These are phyloP conservation scores for Gymnopus androsaceus DNA, from an alignment of 1,284 basidiomycete species.

Conservation along the genomic window DNA sequence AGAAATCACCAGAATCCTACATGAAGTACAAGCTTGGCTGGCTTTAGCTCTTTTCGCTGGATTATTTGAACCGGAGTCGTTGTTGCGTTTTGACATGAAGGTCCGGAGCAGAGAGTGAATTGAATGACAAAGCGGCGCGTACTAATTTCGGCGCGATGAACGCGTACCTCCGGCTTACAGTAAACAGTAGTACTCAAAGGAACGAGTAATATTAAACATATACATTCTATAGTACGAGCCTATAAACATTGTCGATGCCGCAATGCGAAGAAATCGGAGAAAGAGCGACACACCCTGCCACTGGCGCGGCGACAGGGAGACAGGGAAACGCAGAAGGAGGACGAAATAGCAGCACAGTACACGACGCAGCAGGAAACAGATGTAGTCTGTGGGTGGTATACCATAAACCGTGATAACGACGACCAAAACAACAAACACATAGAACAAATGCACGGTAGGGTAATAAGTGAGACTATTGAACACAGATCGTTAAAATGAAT, in stretches of 20 bases:
- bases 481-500: conserved; percentile 1
- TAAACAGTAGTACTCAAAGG: neutral
- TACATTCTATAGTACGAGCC: conserved; percentile 6
- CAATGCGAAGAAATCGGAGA: neutral
- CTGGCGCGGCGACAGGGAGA: neutral
- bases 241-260: neutral
- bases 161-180: neutral
- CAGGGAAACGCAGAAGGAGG: neutral
- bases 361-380: neutral
- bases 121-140: neutral
- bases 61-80: neutral
- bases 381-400: neutral
- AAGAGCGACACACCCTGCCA: neutral
- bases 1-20: no score
- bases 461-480: neutral
- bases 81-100: conserved; percentile 1
- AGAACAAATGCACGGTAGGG: neutral
- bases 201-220: neutral
- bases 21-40: conserved; percentile 41
- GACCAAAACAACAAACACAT: neutral
- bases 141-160: neutral
- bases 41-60: conserved; percentile 35
- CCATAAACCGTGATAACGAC: neutral
- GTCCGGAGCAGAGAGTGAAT: neutral
- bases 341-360: no score